Evolutionary conservation across 306 rosid species (phyloP).

Genomic region (Geum urbanum): DNA sequence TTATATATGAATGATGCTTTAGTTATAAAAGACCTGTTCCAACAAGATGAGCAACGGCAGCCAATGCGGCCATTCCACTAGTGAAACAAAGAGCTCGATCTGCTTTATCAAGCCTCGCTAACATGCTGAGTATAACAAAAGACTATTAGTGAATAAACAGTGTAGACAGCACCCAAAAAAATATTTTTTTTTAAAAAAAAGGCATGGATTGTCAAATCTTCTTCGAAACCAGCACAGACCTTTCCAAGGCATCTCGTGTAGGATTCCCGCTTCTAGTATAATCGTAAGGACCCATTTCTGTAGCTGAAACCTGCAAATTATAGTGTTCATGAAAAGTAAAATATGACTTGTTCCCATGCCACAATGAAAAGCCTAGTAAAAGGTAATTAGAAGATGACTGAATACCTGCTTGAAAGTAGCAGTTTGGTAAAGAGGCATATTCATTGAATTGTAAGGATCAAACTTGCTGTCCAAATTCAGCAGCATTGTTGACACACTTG

Average conservation of each 20-base stretch:
- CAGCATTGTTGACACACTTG: constrained; percentile 63
- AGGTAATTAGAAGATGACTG: neutral
- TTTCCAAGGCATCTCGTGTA: constrained; percentile 76
- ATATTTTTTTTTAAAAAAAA: constrained; percentile 8
- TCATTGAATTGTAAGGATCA: constrained; percentile 77
- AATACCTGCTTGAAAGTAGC: constrained; percentile 93
- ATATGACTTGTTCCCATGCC: neutral
- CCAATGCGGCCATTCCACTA: constrained; percentile 97
- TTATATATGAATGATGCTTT: neutral
- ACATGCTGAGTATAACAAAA: constrained; percentile 49
- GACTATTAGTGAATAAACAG: constrained; percentile 6
- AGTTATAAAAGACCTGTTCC: constrained; percentile 48
- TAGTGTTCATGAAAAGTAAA: neutral
- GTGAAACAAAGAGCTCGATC: constrained; percentile 91
- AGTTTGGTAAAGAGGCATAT: constrained; percentile 81
- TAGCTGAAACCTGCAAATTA: constrained; percentile 73
- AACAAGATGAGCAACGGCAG: constrained; percentile 75
- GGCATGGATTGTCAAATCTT: constrained; percentile 7
- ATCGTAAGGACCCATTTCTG: constrained; percentile 82
- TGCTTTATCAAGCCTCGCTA: constrained; percentile 86
- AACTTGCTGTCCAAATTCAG: constrained; percentile 71
- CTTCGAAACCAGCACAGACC: constrained; percentile 33
- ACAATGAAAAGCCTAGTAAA: constrained; percentile 6
- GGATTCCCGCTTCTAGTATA: constrained; percentile 97
- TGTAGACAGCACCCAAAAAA: constrained; percentile 7